Base-by-base conservation (phyloP, 305 asterid genomes). In the Fraxinus baroniana region DNA sequence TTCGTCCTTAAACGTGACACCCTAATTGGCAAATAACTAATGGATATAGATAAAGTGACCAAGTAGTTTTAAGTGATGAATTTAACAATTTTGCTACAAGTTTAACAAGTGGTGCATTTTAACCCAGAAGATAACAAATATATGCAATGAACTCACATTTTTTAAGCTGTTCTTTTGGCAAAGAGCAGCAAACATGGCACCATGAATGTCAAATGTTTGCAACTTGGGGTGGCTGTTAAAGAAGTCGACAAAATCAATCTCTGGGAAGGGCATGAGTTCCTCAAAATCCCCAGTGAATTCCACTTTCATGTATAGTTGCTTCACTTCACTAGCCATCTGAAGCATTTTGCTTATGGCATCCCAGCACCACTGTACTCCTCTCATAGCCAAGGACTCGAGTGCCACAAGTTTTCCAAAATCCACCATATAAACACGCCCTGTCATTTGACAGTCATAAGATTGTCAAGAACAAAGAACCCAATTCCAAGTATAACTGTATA, bases 291-390 rank as follows among this genome's bases (percentile, higher is more conserved):
- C 98, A 0, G 98, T 91, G 88, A 96, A 96, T 86, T 96, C 99
- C 73, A 96, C 97, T 84, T 93, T 96, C 99, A 94, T 94, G 84
- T 81, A 93, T 74, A 96, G 97, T 77, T 96, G 93, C 88, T 96
- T 93, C 81, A 96, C 98, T 81, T 96, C 98, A 74, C 87, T 87
- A 1, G 98, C 98, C 97, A 93, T 86, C 76, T 88, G 93, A 81
- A 96, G 97, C 89, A 94, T 79, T 76, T 85, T 90, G 85, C 91
- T 91, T 82, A 94, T 79, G 24, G 97, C 98, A 83, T 87, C 90
- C 99, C 99, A 96, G 84, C 95, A 84, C 99, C 98, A 96, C 82
- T 96, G 98, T 28, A 94, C 93, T 78, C 99, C 99, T 85, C 97
- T 91, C 78, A 96, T 91, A 39, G 93, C 85, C 91, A 96, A 82